A percentile compares a stretch with the other conserved stretches of the same genome.
Conservation (phyloP, 2,329 filamentous ascomycete genomes). For the Phyllosticta citrichinensis region DNA sequence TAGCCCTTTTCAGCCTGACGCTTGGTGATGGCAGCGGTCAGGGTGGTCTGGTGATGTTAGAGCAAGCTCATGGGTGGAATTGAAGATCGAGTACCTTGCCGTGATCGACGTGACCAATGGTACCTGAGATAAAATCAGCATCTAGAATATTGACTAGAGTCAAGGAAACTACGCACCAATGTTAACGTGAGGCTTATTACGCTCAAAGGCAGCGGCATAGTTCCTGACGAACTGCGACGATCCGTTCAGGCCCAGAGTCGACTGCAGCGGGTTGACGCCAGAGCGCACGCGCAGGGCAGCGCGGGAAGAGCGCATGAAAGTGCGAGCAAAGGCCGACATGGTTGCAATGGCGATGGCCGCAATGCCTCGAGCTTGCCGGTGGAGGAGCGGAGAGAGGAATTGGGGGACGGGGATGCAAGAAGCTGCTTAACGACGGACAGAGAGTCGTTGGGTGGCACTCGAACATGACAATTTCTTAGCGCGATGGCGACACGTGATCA, state of each 20-base stretch:
- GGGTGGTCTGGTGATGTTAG: conserved; percentile 61
- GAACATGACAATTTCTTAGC: conserved; percentile 19
- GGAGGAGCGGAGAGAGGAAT: conserved; percentile 17
- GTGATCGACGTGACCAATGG: conserved; percentile 99
- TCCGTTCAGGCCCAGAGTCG: conserved; percentile 53
- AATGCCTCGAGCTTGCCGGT: conserved; percentile 5
- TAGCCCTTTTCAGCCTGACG: conserved; percentile 89
- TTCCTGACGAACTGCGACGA: conserved; percentile 51
- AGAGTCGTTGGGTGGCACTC: neutral
- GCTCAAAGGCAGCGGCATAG: conserved; percentile 62
- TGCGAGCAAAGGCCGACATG: conserved; percentile 76
- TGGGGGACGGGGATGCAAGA: conserved; percentile 15
- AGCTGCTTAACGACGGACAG: neutral
- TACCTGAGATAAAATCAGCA: conserved; percentile 47
- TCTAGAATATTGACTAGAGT: conserved; percentile 4
- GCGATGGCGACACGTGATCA: conserved; percentile 8
- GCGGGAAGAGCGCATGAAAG: conserved; percentile 74
- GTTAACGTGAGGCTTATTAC: conserved; percentile 95
- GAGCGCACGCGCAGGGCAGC: conserved; percentile 56
- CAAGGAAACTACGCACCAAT: conserved; percentile 54
- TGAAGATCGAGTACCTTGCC: conserved; percentile 62
- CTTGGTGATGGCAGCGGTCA: conserved; percentile 98
- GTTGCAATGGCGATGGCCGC: conserved; percentile 25
- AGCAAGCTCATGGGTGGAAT: conserved; percentile 11
- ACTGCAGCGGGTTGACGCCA: conserved; percentile 66